These are phyloP conservation scores for Omphalotus olearius DNA, from an alignment of 1,284 basidiomycete genomes.

Conservation along the genomic window DNA sequence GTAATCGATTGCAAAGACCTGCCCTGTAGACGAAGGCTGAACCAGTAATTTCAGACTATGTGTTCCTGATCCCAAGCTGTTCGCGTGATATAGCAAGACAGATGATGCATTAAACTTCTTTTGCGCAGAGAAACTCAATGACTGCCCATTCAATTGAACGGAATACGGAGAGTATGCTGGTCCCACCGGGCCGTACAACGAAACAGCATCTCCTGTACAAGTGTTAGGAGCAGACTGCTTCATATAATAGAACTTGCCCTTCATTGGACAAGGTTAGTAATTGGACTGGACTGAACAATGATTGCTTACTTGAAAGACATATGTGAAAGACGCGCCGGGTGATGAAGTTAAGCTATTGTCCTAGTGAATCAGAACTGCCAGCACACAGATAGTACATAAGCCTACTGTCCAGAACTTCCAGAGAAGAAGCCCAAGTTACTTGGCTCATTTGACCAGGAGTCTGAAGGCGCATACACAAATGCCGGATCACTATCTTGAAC, in stretches of 20 bases:
- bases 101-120: constrained; percentile 28
- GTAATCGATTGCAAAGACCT: constrained; percentile 33
- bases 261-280: neutral
- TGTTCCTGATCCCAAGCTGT: constrained; percentile 26
- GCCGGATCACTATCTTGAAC: constrained; percentile 21
- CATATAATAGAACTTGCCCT: constrained; percentile 11
- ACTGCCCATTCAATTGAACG: constrained; percentile 29
- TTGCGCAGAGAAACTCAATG: constrained; percentile 26
- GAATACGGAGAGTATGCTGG: constrained; percentile 30
- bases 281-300: neutral
- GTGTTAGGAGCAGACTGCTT: no score
- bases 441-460: constrained; percentile 20
- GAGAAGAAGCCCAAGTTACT: constrained; percentile 20
- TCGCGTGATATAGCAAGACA: constrained; percentile 33
- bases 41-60: constrained; percentile 28
- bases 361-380: neutral
- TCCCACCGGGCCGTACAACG: constrained; percentile 36
- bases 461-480: constrained; percentile 20
- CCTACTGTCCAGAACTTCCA: constrained; percentile 33
- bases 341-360: constrained; percentile 6
- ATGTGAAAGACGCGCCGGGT: constrained; percentile 18
- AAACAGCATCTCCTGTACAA: constrained; percentile 30
- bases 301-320: constrained; percentile 16
- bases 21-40: constrained; percentile 19
- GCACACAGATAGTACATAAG: constrained; percentile 4